Base-by-base conservation (phyloP, 495 filamentous ascomycete species). In the Clavariopsis aquatica region DNA sequence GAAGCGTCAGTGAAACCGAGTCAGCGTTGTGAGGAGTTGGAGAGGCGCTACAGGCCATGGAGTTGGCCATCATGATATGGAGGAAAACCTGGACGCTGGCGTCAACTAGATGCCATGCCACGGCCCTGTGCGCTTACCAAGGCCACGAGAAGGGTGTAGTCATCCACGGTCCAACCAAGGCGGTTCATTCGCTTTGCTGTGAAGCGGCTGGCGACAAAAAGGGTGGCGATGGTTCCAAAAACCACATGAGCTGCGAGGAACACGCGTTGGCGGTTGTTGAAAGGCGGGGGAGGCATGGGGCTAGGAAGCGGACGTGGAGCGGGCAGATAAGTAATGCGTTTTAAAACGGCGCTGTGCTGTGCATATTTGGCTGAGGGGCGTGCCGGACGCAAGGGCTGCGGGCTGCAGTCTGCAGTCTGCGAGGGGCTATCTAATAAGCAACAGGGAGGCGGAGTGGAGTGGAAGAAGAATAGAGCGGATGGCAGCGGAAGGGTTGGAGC, bases 171-270 rank as follows among this genome's bases (percentile, higher is more conserved):
- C 51, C 36, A 51, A 15, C 22, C 22, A 10, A 57, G 24, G 7
- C 43, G 38, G 36, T 49, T 61, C 62, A 69, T 61, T 4, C 24
- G 52, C 28, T 69, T 69, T 22, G 56, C 49, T 17, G 31, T 34
- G 41, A 69, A 53, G 7, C 66, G 61, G 7, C 61, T 56, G 15
- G 60, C 41, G 10, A 57, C 28, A 36, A 62, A 60, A 19, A 64
- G 15, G 0, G 51, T 65, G 31, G 52, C 22, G 6, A 69, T 41
- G 7, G 55, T 12, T 5, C 29, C 17, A 17, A 69, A 52, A 24
- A 58, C 28, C 43, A 36, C 19, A 17, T 60, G 34, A 24, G 49
- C 22, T 10, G 56, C 46, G 24, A 55, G 15, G 22, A 38, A 53
- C n/a, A 17, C 4, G 38, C 38, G 38, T 17, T 43, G 13, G 38